These are phyloP conservation scores for Monosporozyma yasuniensis DNA, from an alignment of 805 yeast species.

Conservation along the genomic window DNA sequence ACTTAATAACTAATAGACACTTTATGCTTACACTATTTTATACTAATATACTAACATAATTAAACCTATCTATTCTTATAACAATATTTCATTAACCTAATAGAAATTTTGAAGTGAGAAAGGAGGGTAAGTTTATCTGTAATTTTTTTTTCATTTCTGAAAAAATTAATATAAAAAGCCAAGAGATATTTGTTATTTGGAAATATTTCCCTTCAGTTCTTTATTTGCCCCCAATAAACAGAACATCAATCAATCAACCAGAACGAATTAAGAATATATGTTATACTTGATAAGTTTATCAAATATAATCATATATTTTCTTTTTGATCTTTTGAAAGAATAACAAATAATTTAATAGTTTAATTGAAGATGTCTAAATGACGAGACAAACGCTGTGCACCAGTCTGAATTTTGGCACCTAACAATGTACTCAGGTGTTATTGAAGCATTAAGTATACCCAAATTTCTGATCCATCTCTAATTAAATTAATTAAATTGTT, in stretches of 20 bases:
- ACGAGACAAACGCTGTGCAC: conserved; percentile 34
- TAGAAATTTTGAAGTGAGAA: background rate
- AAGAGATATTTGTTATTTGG: background rate
- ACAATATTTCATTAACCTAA: background rate
- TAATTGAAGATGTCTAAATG: conserved; percentile 18
- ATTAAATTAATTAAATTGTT: background rate
- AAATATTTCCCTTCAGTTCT: background rate
- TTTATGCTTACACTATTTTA: background rate
- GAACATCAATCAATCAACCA: background rate
- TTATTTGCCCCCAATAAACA: background rate
- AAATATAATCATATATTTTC: background rate
- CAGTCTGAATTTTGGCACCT: conserved; percentile 26
- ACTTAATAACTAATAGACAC: background rate
- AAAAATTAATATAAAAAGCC: background rate
- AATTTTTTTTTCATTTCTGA: background rate
- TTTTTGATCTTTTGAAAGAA: background rate
- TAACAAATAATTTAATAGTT: too few species aligned
- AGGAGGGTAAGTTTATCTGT: too few species aligned
- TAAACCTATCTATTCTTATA: background rate
- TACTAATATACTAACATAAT: background rate
- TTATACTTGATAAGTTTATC: background rate
- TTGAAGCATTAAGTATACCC: conserved; percentile 34
- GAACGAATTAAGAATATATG: background rate
- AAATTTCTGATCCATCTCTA: conserved; percentile 27
- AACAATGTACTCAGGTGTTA: conserved; percentile 29